phyloP scores from a whole-genome alignment of 2,329 filamentous ascomycete genomes.

The Alternaria gansuensis region DNA sequence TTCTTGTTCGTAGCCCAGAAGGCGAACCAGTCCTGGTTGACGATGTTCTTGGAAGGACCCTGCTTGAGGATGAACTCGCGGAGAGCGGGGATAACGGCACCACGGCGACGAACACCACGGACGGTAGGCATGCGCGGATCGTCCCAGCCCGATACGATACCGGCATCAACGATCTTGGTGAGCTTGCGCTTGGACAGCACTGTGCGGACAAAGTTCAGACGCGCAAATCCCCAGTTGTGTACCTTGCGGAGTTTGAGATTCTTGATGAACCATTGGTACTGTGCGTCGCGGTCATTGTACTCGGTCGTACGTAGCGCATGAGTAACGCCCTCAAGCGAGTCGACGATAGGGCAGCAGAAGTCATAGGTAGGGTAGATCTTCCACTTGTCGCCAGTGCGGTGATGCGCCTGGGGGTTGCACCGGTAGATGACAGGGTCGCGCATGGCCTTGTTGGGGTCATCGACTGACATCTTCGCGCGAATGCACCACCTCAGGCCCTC shows the following conservation, averaged over 20 bases:
- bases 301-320: constrained; percentile 85
- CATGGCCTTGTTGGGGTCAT: constrained; percentile 94
- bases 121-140: constrained; percentile 88
- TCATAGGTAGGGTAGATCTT: constrained; percentile 91
- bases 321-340: constrained; percentile 82
- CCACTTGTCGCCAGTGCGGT: constrained; percentile 80
- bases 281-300: constrained; percentile 85
- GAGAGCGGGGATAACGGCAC: constrained; percentile 80
- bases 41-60: constrained; percentile 83
- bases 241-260: constrained; percentile 77
- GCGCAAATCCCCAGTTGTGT: constrained; percentile 84
- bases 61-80: constrained; percentile 86
- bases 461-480: constrained; percentile 89
- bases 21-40: constrained; percentile 82
- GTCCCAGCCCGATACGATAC: constrained; percentile 83
- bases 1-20: constrained; percentile 65
- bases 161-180: constrained; percentile 80
- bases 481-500: constrained; percentile 89
- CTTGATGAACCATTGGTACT: constrained; percentile 86
- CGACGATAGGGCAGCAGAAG: constrained; percentile 83
- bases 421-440: constrained; percentile 97
- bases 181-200: constrained; percentile 88
- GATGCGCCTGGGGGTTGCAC: constrained; percentile 78
- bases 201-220: constrained; percentile 84
- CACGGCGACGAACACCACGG: constrained; percentile 78